Evolutionary conservation across 495 filamentous ascomycete species (phyloP), one percentile per base, ranked within the genome.

Genomic region (Penicillium bialowiezense): DNA sequence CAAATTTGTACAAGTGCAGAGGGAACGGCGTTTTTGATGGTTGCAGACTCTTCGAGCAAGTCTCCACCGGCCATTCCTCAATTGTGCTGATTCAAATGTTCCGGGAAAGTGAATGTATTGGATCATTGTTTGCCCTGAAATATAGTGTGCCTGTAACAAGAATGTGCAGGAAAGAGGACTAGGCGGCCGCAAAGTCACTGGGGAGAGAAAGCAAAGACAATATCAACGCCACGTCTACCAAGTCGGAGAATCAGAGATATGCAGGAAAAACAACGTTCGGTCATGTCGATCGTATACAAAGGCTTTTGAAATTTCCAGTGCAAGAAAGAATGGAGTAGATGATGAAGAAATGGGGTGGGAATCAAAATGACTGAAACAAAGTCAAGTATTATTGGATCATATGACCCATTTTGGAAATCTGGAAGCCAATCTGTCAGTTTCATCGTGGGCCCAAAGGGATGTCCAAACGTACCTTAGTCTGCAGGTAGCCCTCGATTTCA

Each of bases 401-500:
- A 54, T 87, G 83, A 41, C 82, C 82, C 83, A 87, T 87, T 55
- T 87, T 87, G 48, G 83, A 81, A 44, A 87, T 85, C 80, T 76
- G 31, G 44, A 45, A 41, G 43, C 41, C 35, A 47, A 36, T n/a
- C 4, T 31, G 40, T 52, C 37, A 44, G 32, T 40, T 7, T 43
- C 10, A 28, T 40, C 2, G 1, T 6, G 7, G 23, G 14, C 12
- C 7, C 3, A 1, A 14, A 5, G 1, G 1, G 15, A 3, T 7
- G 9, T 12, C 1, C 8, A 23, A 13, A 20, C 24, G 14, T 39
- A 95, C 90, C 87, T 98, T 98, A 17, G 93, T 96, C 62, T 80
- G 85, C 57, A 98, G 69, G 76, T 98, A 98, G 32, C 88, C 89
- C 48, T 95, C 90, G 33, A 97, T 85, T 68, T 97, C 93, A 44